Percentiles rank a stretch among this genome's conserved stretches.
These are phyloP conservation scores for Tricholoma hemisulphureum DNA, from an alignment of 768 basidiomycete genomes.

Conservation along the genomic window DNA sequence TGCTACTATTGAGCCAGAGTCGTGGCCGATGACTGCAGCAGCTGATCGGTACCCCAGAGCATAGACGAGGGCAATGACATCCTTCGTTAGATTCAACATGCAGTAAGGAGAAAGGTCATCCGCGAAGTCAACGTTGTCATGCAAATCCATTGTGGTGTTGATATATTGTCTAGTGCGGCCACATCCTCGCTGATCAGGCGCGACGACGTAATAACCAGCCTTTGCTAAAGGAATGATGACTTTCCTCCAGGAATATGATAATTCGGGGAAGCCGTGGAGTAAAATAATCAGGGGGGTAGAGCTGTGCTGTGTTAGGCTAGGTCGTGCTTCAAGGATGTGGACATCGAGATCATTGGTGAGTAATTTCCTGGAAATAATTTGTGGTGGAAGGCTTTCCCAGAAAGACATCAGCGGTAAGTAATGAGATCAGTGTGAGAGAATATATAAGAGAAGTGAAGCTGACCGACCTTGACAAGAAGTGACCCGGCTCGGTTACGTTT, in stretches of 20 bases:
- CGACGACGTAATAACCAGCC: slow-evolving; percentile 59
- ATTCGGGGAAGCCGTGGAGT: slow-evolving; percentile 63
- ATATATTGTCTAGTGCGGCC: slow-evolving; percentile 37
- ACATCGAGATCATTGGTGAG: slow-evolving; percentile 48
- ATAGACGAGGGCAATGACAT: slow-evolving; percentile 50
- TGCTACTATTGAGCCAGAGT: slow-evolving; percentile 56
- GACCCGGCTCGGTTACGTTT: not conserved
- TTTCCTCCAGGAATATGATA: slow-evolving; percentile 66
- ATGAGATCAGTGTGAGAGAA: not conserved
- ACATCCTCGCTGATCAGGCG: slow-evolving; percentile 59
- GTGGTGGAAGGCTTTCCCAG: slow-evolving; percentile 23
- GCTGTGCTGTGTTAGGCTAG: slow-evolving; percentile 22
- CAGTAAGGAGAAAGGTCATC: slow-evolving; percentile 53
- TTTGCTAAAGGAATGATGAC: slow-evolving; percentile 48
- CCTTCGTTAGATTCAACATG: slow-evolving; percentile 49
- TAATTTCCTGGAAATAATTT: slow-evolving; percentile 39
- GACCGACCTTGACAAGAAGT: not conserved
- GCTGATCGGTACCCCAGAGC: slow-evolving; percentile 48
- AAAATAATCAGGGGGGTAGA: slow-evolving; percentile 56
- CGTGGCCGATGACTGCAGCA: slow-evolving; percentile 57
- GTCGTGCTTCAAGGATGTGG: slow-evolving; percentile 50
- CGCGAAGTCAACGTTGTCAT: slow-evolving; percentile 35
- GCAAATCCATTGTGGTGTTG: slow-evolving; percentile 3
- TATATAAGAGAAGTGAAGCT: not conserved
- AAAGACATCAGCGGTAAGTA: not conserved